These are phyloP conservation scores for Trypanosoma platydactyli DNA, from an alignment of 208 protist species.

Conservation along the genomic window DNA sequence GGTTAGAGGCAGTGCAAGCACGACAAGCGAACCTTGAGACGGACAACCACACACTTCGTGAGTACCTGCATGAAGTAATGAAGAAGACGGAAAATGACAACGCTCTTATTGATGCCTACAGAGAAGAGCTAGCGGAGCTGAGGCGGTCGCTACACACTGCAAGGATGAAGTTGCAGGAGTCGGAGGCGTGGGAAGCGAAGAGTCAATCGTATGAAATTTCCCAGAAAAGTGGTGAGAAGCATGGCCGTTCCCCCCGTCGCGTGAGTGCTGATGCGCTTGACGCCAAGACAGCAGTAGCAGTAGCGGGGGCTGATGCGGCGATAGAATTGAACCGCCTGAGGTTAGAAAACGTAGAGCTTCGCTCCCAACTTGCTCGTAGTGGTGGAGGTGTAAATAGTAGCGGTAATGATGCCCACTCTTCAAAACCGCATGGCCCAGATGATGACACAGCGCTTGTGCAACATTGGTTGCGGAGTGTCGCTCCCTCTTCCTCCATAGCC, in stretches of 20 bases:
- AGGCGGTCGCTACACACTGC: constrained; percentile 2
- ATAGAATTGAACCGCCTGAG: constrained; percentile 20
- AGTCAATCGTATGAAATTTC: background rate
- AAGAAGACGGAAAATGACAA: constrained; percentile 75
- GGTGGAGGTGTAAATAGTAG: background rate
- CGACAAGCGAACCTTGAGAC: constrained; percentile 55
- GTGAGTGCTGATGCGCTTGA: constrained; percentile 3
- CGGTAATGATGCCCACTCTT: background rate
- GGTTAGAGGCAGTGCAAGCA: constrained; percentile 47
- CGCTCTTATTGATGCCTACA: constrained; percentile 68
- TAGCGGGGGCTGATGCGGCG: constrained; percentile 24
- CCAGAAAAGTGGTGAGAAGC: background rate
- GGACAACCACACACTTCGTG: constrained; percentile 58
- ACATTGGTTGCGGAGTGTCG: constrained; percentile 26
- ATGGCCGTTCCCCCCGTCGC: background rate
- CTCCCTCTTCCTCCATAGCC: background rate
- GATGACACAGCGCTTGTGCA: constrained; percentile 23
- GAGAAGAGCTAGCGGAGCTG: constrained; percentile 36
- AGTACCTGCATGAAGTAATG: constrained; percentile 54
- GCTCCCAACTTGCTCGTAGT: constrained; percentile 2
- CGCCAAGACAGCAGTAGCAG: constrained; percentile 16
- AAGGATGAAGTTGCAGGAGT: constrained; percentile 23
- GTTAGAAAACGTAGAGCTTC: constrained; percentile 19
- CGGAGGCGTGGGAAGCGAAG: constrained; percentile 11
- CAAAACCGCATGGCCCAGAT: background rate